Percentiles rank a stretch among this genome's conserved stretches.
Conservation (phyloP, 2,329 filamentous ascomycete genomes). For the Beauveria rudraprayagi region DNA sequence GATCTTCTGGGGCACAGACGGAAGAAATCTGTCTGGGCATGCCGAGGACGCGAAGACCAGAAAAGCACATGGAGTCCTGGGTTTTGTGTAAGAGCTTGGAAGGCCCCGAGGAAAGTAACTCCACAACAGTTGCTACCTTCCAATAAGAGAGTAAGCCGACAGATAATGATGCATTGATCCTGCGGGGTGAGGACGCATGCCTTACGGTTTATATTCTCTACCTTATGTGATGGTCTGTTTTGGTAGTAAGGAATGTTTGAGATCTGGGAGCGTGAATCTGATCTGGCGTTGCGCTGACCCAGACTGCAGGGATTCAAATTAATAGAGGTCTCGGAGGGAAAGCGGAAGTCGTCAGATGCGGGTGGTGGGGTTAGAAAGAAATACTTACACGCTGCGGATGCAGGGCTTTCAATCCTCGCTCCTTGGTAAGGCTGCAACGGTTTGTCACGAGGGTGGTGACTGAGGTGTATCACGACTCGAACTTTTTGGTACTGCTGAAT, state of each 20-base stretch:
- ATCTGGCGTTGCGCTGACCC: too few species aligned
- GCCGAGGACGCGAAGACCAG: neutral
- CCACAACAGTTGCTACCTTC: conserved; percentile 8
- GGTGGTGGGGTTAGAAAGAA: too few species aligned
- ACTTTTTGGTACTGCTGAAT: too few species aligned
- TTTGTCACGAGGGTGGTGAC: too few species aligned
- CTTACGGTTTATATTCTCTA: neutral
- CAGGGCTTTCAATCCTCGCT: too few species aligned
- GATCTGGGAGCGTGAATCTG: too few species aligned
- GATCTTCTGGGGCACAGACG: neutral
- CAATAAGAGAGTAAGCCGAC: conserved; percentile 4
- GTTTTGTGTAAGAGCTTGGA: neutral
- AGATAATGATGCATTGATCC: neutral
- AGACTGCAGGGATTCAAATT: too few species aligned
- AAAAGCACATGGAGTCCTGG: neutral
- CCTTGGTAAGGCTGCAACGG: too few species aligned
- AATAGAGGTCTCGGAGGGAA: too few species aligned
- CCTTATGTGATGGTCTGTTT: neutral
- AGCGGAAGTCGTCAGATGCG: too few species aligned
- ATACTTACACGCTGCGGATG: too few species aligned
- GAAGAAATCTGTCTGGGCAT: neutral
- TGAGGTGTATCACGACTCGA: too few species aligned
- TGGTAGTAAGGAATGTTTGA: neutral
- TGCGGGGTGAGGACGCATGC: neutral
- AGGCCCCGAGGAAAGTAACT: neutral